Evolutionary conservation across 2,329 filamentous ascomycete species (phyloP), one percentile per base, ranked within the genome.

Genomic region (Exophiala alcalophila): DNA sequence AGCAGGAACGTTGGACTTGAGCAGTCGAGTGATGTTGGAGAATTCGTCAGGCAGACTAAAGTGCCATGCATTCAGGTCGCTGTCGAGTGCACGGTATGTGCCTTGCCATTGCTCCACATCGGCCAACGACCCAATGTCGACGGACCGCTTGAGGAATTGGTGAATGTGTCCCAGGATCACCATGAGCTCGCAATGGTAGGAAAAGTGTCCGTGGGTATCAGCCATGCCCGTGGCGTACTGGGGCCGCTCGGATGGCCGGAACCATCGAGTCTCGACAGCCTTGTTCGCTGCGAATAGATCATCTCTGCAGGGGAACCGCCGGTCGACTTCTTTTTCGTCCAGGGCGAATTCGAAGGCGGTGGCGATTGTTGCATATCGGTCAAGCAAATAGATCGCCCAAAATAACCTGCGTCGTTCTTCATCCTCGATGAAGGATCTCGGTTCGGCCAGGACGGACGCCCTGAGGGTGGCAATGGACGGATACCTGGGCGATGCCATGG

Each of bases 361-460:
- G 0, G 88, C 84, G 42, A 95, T 83, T 0, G 89, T 95, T 1
- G 88, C 88, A 60, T 94, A 95, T 35, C 90, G 77, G 61, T 96
- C 90, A 4, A 96, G 73, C 9, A 95, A 68, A 59, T 94, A 96
- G 8, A 94, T 82, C 81, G 94, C 91, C 90, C 90, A 96, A 63
- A 96, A 94, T 1, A 95, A 70, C 18, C 90, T 75, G 19, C 90
- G 77, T 19, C 89, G 74, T 28, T 86, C 85, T 63, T 96, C 90
- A 49, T 95, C 90, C 60, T 95, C 89, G 42, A 94, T 84, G 64
- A 90, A 95, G 49, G 88, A 85, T 36, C 80, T 81, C 0, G 90
- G 78, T 48, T 94, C 88, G 0, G 88, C 85, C 0, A 95, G 71
- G 2, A 91, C 82, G 70, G 90, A 90, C 11, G 89, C 87, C 40